Conservation (phyloP, 345 rosid species). For the Eucalyptus fibrosa region DNA sequence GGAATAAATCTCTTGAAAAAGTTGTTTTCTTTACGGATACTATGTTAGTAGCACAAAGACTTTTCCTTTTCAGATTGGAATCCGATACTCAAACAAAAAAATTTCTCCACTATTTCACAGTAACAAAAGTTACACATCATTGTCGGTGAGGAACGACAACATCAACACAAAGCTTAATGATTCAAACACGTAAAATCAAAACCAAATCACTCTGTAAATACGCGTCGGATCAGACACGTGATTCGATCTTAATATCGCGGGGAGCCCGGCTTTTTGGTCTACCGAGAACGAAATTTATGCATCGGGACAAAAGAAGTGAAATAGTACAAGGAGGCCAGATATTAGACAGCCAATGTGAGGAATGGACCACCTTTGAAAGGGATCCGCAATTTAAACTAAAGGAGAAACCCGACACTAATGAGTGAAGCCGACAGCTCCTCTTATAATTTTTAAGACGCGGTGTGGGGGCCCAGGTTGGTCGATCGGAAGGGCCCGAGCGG, state of each 20-base stretch:
- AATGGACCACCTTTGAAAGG: not conserved
- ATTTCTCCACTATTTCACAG: not conserved
- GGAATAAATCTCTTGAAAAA: no score
- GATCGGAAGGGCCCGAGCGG: not conserved
- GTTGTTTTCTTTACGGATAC: not conserved
- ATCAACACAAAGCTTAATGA: not conserved
- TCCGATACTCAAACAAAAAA: not conserved
- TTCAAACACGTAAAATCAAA: not conserved
- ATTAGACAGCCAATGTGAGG: not conserved
- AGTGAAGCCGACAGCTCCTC: not conserved
- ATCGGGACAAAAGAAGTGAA: not conserved
- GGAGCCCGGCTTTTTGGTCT: not conserved
- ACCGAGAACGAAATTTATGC: not conserved
- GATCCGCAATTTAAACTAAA: not conserved
- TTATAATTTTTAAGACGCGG: not conserved
- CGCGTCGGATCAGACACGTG: not conserved
- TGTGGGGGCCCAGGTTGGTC: not conserved
- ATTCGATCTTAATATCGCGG: not conserved
- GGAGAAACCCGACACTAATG: not conserved
- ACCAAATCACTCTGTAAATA: not conserved
- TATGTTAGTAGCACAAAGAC: not conserved
- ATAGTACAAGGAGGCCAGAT: not conserved
- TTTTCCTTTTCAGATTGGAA: not conserved
- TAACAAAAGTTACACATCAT: not conserved
- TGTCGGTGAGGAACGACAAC: fast-evolving